phyloP scores from a whole-genome alignment of 2,329 filamentous ascomycete genomes.

The Thielaviopsis cerberus region DNA sequence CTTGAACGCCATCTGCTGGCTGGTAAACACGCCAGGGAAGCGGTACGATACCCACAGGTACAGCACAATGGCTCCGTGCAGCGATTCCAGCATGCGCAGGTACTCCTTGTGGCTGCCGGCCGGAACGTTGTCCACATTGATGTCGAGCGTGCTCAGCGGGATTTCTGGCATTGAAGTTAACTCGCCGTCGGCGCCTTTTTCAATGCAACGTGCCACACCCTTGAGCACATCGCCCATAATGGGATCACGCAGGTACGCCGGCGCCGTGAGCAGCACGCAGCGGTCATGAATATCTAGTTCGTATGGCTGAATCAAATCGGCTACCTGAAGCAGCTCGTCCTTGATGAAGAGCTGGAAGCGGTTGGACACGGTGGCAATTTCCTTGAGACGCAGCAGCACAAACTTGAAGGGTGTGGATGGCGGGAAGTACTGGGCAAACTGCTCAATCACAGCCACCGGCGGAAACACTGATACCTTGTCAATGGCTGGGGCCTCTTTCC shows the following conservation, averaged over 20 bases:
- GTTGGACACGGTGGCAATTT: slow-evolving; percentile 43
- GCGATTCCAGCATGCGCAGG: slow-evolving; percentile 48
- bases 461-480: slow-evolving; percentile 55
- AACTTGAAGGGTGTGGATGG: slow-evolving; percentile 65
- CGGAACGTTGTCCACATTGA: slow-evolving; percentile 26
- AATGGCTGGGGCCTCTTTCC: slow-evolving; percentile 44
- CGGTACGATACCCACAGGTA: slow-evolving; percentile 92
- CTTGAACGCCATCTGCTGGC: slow-evolving; percentile 57
- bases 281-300: slow-evolving; percentile 55
- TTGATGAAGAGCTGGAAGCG: slow-evolving; percentile 49
- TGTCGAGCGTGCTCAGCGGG: slow-evolving; percentile 55
- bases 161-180: slow-evolving; percentile 54
- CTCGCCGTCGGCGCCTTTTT: slow-evolving; percentile 44
- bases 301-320: slow-evolving; percentile 57
- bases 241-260: slow-evolving; percentile 36
- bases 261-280: slow-evolving; percentile 38
- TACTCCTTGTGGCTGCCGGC: slow-evolving; percentile 30
- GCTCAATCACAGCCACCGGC: slow-evolving; percentile 49
- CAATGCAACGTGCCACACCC: slow-evolving; percentile 51
- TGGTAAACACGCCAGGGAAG: slow-evolving; percentile 62
- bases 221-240: slow-evolving; percentile 32
- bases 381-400: slow-evolving; percentile 56
- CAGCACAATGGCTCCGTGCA: slow-evolving; percentile 67
- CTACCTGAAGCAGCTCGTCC: slow-evolving; percentile 42
- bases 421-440: slow-evolving; percentile 68